Percentiles rank a stretch among this genome's conserved stretches.
These are phyloP conservation scores for Curvularia sp. DNA, from an alignment of 2,329 filamentous ascomycete genomes.

Conservation along the genomic window DNA sequence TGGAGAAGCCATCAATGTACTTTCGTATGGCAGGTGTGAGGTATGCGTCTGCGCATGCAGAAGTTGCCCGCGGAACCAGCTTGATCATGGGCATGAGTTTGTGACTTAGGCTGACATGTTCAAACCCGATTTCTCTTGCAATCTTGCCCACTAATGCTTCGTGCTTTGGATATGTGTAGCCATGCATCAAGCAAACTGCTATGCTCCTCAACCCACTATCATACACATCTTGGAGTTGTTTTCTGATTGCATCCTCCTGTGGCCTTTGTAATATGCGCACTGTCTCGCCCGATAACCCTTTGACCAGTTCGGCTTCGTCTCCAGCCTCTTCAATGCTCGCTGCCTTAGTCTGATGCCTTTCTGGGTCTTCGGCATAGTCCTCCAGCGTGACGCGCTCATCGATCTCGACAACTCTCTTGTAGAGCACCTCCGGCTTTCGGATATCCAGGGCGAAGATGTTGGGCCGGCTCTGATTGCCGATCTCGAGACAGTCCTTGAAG, in stretches of 20 bases:
- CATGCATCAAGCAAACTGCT: constrained; percentile 90
- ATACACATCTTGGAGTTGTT: constrained; percentile 71
- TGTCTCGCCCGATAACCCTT: constrained; percentile 75
- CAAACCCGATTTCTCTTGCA: constrained; percentile 80
- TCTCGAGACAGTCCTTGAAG: constrained; percentile 85
- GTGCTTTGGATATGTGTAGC: constrained; percentile 88
- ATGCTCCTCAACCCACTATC: constrained; percentile 78
- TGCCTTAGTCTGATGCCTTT: constrained; percentile 65
- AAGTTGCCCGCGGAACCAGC: constrained; percentile 76
- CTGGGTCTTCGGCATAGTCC: constrained; percentile 88
- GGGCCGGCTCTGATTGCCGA: constrained; percentile 89
- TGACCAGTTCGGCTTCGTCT: constrained; percentile 65
- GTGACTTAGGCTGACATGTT: constrained; percentile 81
- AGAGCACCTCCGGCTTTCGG: constrained; percentile 83
- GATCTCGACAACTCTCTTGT: constrained; percentile 84
- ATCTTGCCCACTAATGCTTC: constrained; percentile 79
- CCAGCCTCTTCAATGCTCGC: constrained; percentile 58
- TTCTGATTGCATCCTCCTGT: constrained; percentile 62
- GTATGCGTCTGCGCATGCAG: constrained; percentile 81
- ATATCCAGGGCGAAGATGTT: constrained; percentile 93
- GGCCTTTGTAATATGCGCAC: constrained; percentile 73
- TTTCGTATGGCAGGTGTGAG: constrained; percentile 80
- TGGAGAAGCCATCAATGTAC: constrained; percentile 78
- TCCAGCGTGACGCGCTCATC: constrained; percentile 91
- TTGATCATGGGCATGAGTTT: constrained; percentile 91